Percentiles rank a stretch among this genome's conserved stretches.
These are phyloP conservation scores for Starmera quercuum DNA, from an alignment of 805 yeast species.

Conservation along the genomic window DNA sequence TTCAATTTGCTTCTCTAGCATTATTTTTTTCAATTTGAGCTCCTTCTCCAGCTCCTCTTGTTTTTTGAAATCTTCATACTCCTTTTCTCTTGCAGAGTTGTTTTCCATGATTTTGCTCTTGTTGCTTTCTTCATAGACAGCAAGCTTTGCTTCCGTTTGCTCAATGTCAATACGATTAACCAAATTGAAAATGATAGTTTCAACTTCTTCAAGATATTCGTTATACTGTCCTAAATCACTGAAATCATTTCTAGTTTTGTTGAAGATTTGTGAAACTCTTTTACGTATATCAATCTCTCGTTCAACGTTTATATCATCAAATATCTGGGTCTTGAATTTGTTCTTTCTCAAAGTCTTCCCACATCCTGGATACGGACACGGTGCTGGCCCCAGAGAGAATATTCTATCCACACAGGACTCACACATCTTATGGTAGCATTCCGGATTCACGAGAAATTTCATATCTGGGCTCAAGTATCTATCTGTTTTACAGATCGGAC, in stretches of 20 bases:
- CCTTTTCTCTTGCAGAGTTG: constrained; percentile 65
- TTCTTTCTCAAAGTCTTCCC: constrained; percentile 81
- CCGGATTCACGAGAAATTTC: constrained; percentile 89
- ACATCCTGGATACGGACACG: constrained; percentile 92
- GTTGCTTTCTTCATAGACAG: constrained; percentile 66
- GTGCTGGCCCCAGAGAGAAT: constrained; percentile 90
- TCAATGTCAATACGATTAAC: constrained; percentile 64
- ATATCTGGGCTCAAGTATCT: constrained; percentile 89
- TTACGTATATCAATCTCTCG: constrained; percentile 87
- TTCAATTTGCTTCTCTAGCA: constrained; percentile 58
- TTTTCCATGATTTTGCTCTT: constrained; percentile 70
- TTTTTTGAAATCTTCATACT: constrained; percentile 53
- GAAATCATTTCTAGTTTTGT: constrained; percentile 75
- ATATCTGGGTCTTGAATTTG: constrained; percentile 85
- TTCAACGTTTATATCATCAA: constrained; percentile 86
- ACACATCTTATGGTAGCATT: constrained; percentile 96
- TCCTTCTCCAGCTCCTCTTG: constrained; percentile 67
- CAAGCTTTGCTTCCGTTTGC: constrained; percentile 56
- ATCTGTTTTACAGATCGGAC: constrained; percentile 97
- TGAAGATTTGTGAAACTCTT: constrained; percentile 68
- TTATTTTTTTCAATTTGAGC: constrained; percentile 38
- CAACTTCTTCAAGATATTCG: constrained; percentile 76
- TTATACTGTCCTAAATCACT: constrained; percentile 52
- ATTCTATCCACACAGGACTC: constrained; percentile 95
- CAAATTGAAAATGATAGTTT: constrained; percentile 70